Base-by-base conservation (phyloP, 1,284 basidiomycete species). In the Lentinus polychrous region DNA sequence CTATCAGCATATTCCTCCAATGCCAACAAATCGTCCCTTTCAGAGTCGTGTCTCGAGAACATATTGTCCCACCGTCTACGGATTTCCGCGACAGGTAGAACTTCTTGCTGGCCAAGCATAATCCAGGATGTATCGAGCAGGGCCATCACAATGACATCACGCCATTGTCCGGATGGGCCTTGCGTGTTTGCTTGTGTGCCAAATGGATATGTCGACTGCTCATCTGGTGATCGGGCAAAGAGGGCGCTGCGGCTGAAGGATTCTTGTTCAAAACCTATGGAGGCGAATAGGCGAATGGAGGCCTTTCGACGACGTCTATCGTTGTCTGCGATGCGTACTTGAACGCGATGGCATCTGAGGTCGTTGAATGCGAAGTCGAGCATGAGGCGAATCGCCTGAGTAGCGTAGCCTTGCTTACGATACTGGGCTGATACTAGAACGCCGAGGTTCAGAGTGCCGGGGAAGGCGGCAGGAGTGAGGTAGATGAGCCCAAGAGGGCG, bases 41-140 rank as follows among this genome's bases (percentile, higher is more conserved):
- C 83, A 41, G 65, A 63, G 49, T 77, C 67, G 56, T 86, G 83
- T 32, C 83, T 68, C 22, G 57, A 54, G 45, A 86, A 69, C 49
- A 86, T 66, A 57, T 81, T 81, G 49, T 84, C 82, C 83, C 83
- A 86, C 22, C 48, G 39, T 22, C 37, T 40, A 35, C 52, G 52
- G 18, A 56, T 40, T 32, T 39, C 37, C 11, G 20, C 5, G n/a
- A 23, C 12, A 10, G 49, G 34, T 7, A 77, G 56, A 1, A 70
- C 70, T 31, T 60, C 56, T 1, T 71, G 67, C 0, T 68, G 63
- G 7, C 36, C 42, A 36, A 51, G 43, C 49, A 75, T 58, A 37
- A 68, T 53, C 79, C 79, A 86, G 45, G 84, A 80, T 0, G 77
- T 82, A 48, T 77, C 80, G 49, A 86, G 62, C 52, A 85, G 68